phyloP scores from a whole-genome alignment of 1,139 yeast genomes.

The Yamadazyma friedrichii region DNA sequence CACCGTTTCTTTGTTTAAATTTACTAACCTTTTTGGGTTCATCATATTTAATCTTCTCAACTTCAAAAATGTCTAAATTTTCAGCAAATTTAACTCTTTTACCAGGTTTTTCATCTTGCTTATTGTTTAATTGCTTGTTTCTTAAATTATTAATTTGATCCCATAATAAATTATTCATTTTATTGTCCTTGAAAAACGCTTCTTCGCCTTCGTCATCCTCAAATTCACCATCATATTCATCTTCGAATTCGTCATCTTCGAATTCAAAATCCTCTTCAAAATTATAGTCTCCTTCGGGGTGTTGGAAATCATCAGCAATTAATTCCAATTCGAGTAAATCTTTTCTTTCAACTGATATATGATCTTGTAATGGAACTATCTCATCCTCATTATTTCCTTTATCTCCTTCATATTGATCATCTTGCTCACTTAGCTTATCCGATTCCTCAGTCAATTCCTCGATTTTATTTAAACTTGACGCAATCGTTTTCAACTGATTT shows the following conservation, averaged over 20 bases:
- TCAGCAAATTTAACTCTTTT: constrained; percentile 56
- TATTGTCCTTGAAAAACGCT: constrained; percentile 9
- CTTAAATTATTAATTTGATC: constrained; percentile 26
- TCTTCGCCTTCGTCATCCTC: constrained; percentile 20
- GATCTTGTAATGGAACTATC: constrained; percentile 12
- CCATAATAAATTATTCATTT: constrained; percentile 29
- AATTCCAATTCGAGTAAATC: constrained; percentile 40
- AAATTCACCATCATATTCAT: constrained; percentile 26
- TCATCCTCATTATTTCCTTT: constrained; percentile 3
- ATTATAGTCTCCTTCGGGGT: constrained; percentile 21
- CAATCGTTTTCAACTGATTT: constrained; percentile 32
- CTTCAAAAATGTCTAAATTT: constrained; percentile 53
- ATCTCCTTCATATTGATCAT: not conserved
- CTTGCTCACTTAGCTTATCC: constrained; percentile 7
- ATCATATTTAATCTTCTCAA: constrained; percentile 53
- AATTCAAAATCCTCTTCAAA: constrained; percentile 42
- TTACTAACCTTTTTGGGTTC: constrained; percentile 35
- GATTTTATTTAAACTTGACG: too few species aligned
- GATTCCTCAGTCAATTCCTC: constrained; percentile 8
- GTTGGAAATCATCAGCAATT: constrained; percentile 51
- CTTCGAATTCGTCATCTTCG: constrained; percentile 33
- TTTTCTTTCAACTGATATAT: constrained; percentile 21
- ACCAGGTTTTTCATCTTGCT: constrained; percentile 16
- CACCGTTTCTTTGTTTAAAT: constrained; percentile 21
- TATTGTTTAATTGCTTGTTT: constrained; percentile 6